phyloP scores from a whole-genome alignment of 306 rosid species.

The Ceratonia siliqua region DNA sequence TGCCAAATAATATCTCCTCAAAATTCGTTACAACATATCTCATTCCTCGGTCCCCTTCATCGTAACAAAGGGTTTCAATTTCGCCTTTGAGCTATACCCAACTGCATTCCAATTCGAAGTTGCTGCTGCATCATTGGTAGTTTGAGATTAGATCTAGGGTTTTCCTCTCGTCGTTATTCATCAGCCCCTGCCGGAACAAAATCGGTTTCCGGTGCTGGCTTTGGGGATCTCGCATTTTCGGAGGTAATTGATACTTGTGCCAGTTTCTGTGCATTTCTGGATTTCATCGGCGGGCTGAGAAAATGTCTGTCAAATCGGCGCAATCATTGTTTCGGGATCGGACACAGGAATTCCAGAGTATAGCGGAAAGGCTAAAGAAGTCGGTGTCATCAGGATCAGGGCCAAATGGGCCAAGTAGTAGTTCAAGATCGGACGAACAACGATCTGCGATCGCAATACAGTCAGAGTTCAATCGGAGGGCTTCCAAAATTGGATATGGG shows the following conservation, averaged over 20 bases:
- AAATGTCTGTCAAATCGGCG: constrained; percentile 64
- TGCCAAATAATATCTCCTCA: no score
- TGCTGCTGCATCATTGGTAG: neutral
- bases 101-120: neutral
- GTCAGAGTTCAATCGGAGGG: constrained; percentile 83
- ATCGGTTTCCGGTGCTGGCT: constrained; percentile 32
- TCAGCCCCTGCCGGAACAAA: neutral
- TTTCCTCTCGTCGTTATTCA: constrained; percentile 7
- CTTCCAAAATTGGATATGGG: constrained; percentile 86
- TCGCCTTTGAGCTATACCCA: neutral
- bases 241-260: neutral
- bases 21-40: neutral
- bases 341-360: constrained; percentile 73
- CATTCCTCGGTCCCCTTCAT: neutral
- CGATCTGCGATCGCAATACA: constrained; percentile 67
- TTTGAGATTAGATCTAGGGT: constrained; percentile 47
- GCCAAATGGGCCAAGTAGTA: constrained; percentile 56
- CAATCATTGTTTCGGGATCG: constrained; percentile 89
- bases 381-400: constrained; percentile 50
- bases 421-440: constrained; percentile 72
- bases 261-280: neutral
- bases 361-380: constrained; percentile 78
- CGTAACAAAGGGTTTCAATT: neutral
- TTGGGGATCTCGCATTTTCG: constrained; percentile 47
- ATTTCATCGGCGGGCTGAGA: constrained; percentile 30